These are phyloP conservation scores for Suillus luteus DNA, from an alignment of 768 basidiomycete genomes.

Conservation along the genomic window DNA sequence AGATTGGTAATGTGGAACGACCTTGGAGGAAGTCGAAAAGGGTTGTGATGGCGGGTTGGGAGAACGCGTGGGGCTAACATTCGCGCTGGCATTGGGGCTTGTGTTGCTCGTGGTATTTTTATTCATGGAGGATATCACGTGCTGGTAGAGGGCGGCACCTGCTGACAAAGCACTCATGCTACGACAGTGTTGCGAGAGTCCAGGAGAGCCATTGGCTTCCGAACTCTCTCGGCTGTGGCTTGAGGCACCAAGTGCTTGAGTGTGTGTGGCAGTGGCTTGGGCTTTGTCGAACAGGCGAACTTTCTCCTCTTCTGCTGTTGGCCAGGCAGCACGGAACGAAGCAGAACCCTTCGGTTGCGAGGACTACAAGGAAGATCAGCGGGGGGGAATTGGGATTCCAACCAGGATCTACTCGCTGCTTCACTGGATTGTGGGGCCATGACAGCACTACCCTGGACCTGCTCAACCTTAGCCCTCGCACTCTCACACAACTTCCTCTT, in stretches of 20 bases:
- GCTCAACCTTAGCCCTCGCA: slow-evolving; percentile 42
- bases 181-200: slow-evolving; percentile 21
- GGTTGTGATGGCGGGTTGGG: slow-evolving; percentile 33
- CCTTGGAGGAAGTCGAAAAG: slow-evolving; percentile 22
- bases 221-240: slow-evolving; percentile 32
- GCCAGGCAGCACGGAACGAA: slow-evolving; percentile 42
- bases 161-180: slow-evolving; percentile 32
- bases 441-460: slow-evolving; percentile 37
- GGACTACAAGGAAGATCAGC: slow-evolving; percentile 17
- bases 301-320: slow-evolving; percentile 78
- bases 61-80: slow-evolving; percentile 34
- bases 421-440: slow-evolving; percentile 16
- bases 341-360: slow-evolving; percentile 19
- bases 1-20: slow-evolving; percentile 52
- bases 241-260: slow-evolving; percentile 46
- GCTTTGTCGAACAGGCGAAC: slow-evolving; percentile 67
- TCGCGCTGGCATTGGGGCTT: slow-evolving; percentile 26
- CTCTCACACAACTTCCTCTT: slow-evolving; percentile 42
- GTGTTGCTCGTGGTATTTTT: slow-evolving; percentile 16
- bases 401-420: background rate
- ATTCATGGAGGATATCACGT: slow-evolving; percentile 46
- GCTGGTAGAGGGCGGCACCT: slow-evolving; percentile 46
- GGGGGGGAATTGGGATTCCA: slow-evolving; percentile 11
- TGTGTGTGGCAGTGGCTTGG: slow-evolving; percentile 61
- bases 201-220: slow-evolving; percentile 24